Evolutionary conservation across 2,329 filamentous ascomycete species (phyloP).

Genomic region (Aspergillus ibericus): DNA sequence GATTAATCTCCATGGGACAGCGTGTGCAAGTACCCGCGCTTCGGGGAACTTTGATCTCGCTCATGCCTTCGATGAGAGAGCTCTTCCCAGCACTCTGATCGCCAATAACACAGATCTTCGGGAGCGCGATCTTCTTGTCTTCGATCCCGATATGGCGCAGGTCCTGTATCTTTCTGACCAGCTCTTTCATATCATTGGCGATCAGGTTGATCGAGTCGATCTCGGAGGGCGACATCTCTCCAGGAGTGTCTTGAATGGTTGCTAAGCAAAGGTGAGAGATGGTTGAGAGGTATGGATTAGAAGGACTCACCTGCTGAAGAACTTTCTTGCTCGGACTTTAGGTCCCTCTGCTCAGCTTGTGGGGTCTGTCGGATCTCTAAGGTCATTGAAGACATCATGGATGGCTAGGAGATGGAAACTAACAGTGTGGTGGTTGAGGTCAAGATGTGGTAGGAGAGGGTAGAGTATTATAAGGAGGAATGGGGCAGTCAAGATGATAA

Average conservation of each 20-base stretch:
- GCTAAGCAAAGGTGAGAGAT: constrained; percentile 4
- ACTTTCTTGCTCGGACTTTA: background rate
- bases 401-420: background rate
- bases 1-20: constrained; percentile 77
- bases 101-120: constrained; percentile 78
- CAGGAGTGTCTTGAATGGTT: background rate
- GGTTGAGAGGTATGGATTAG: background rate
- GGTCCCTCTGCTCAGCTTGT: background rate
- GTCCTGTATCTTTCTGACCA: constrained; percentile 50
- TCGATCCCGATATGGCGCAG: constrained; percentile 73
- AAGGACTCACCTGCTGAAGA: background rate
- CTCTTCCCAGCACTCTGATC: constrained; percentile 86
- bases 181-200: constrained; percentile 34
- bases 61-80: constrained; percentile 62
- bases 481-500: too few species aligned
- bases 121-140: constrained; percentile 64
- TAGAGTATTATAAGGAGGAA: background rate
- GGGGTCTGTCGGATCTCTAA: background rate
- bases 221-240: background rate
- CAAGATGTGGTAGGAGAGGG: background rate
- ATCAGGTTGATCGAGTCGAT: constrained; percentile 29
- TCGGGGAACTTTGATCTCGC: constrained; percentile 69
- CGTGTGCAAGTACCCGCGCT: constrained; percentile 73
- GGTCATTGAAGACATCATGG: background rate
- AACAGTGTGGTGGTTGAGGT: background rate